Base-by-base conservation (phyloP, 2,329 filamentous ascomycete genomes). In the Trichoderma brevicompactum region DNA sequence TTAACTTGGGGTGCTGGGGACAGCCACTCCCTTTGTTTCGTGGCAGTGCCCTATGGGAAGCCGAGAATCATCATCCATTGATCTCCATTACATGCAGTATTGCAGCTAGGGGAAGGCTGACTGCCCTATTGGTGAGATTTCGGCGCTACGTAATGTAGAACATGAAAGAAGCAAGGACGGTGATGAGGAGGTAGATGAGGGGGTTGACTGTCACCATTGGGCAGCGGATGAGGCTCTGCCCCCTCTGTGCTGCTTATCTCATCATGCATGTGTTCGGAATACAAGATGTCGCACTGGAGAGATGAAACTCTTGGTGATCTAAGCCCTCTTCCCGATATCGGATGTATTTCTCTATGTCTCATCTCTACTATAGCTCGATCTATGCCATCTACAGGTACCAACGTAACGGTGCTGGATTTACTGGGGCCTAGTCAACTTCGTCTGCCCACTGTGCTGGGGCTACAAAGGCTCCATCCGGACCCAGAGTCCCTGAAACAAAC, bases 401-500 rank as follows among this genome's bases (percentile, higher is more conserved):
- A 56, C 5, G 13, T 32, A 28, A 15, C 8, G 19, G 19, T 34
- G 7, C 34, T 19, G 23, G 34, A 53, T 40, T 4, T 40, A 9
- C 19, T 36, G 19, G 32, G 13, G 23, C n/a, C 55, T 74, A 76
- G 52, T 78, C 76, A 3, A 78, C 69, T 28, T 78, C 75, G 12
- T 77, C 75, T 1, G 71, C 67, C 40, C 72, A 79, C 60, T 77
- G 71, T 0, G 74, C 64, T 0, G 79, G 79, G 2, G 76, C 75
- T 13, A 79, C 75, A 50, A 73, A 81, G 0, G 76, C 76, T 0
- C 77, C 78, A 10, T 74, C 73, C 4, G 72, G 72, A 5, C 76
- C 74, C 69, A 77, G 73, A 0, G 79, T 79, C 9, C 77, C 76
- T 1, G 74, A 71, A 1, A 84, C 78, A 61, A 79, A 83, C 71